Conservation (phyloP, 1,284 basidiomycete genomes). For the Hemileia vastatrix region DNA sequence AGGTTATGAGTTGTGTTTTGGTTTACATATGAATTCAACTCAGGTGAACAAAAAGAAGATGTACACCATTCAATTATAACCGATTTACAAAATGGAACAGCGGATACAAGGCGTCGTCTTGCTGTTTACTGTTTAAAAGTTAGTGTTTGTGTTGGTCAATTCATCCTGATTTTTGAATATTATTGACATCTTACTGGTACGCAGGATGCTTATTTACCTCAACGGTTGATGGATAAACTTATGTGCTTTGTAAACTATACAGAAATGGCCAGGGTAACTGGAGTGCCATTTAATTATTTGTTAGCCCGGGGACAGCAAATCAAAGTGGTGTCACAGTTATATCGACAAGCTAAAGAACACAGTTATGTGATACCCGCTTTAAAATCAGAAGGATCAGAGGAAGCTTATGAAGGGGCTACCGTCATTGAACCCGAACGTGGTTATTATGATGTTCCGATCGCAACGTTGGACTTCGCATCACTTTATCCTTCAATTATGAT, state of each 20-base stretch:
- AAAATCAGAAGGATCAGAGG: slow-evolving; percentile 77
- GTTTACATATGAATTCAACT: neutral
- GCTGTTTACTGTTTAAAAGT: slow-evolving; percentile 95
- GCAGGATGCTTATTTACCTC: slow-evolving; percentile 90
- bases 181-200: neutral
- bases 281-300: slow-evolving; percentile 92
- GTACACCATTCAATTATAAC: slow-evolving; percentile 96
- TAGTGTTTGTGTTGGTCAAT: slow-evolving; percentile 9
- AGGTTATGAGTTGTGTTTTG: neutral
- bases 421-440: slow-evolving; percentile 91
- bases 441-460: slow-evolving; percentile 87
- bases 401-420: slow-evolving; percentile 92
- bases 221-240: slow-evolving; percentile 82
- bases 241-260: slow-evolving; percentile 97
- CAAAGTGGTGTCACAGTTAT: slow-evolving; percentile 88
- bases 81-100: slow-evolving; percentile 84
- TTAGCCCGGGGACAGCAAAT: slow-evolving; percentile 86
- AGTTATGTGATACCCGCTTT: slow-evolving; percentile 74
- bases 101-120: slow-evolving; percentile 75
- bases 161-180: neutral
- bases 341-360: slow-evolving; percentile 73
- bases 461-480: slow-evolving; percentile 91
- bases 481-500: slow-evolving; percentile 99
- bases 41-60: slow-evolving; percentile 86
- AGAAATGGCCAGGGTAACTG: slow-evolving; percentile 91